phyloP scores from a whole-genome alignment of 208 protist genomes.

The Acanthamoeba royreba region DNA sequence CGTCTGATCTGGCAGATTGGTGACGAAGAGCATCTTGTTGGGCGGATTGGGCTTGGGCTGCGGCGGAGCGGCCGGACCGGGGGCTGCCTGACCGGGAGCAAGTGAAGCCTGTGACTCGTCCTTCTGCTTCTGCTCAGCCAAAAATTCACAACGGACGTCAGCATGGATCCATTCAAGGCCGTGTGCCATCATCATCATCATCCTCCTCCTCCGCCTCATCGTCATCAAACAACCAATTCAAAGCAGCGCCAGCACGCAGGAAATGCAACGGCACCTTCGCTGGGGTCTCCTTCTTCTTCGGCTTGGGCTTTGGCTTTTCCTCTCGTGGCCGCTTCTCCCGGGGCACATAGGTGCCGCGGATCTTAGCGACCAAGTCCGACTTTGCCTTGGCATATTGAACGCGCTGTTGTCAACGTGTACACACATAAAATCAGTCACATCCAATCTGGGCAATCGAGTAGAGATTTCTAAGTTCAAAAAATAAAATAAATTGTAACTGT shows the following conservation, averaged over 20 bases:
- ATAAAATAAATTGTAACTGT: not conserved
- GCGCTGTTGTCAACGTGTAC: slow-evolving; percentile 39
- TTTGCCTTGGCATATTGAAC: slow-evolving; percentile 72
- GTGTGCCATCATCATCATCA: not conserved
- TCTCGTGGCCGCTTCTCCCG: slow-evolving; percentile 54
- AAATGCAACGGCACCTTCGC: not conserved
- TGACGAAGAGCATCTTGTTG: slow-evolving; percentile 76
- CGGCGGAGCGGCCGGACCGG: not conserved
- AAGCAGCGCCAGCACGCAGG: no score
- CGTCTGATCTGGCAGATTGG: slow-evolving; percentile 73
- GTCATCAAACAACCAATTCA: no score
- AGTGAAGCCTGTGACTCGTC: not conserved
- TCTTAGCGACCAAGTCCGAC: slow-evolving; percentile 69
- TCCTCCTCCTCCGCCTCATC: not conserved
- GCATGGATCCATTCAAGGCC: not conserved
- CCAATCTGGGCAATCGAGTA: not conserved
- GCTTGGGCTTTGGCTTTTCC: slow-evolving; percentile 52
- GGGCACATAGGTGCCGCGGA: slow-evolving; percentile 67
- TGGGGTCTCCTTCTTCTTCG: slow-evolving; percentile 42
- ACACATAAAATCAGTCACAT: not conserved
- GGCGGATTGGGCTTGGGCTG: slow-evolving; percentile 60
- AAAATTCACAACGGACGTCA: not conserved
- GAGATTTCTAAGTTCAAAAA: not conserved
- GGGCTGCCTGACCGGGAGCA: not conserved
- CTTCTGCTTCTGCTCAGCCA: not conserved